Evolutionary conservation across 345 rosid genomes (phyloP).

Genomic region (Salix exigua): DNA sequence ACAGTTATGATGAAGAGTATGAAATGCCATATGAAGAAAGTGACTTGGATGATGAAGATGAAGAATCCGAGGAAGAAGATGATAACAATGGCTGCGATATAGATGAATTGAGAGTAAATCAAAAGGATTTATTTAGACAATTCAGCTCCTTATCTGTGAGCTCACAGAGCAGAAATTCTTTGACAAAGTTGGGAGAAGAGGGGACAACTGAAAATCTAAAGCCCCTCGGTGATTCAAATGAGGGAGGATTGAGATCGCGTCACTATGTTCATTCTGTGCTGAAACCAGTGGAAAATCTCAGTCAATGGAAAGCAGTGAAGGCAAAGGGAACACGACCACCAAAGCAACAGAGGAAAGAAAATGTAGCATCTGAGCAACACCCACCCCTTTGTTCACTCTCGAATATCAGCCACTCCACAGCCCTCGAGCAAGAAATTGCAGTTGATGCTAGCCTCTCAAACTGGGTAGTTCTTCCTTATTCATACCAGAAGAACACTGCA

Average conservation of each 20-base stretch:
- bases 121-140: constrained; percentile 2
- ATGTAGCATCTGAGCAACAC: constrained; percentile 20
- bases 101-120: constrained; percentile 14
- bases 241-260: constrained; percentile 1
- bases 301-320: constrained; percentile 29
- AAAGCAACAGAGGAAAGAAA: constrained; percentile 26
- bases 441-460: constrained; percentile 25
- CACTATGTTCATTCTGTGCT: constrained; percentile 20
- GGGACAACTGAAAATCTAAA: constrained; percentile 13
- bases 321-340: constrained; percentile 7
- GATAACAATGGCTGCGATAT: neutral
- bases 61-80: neutral
- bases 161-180: constrained; percentile 12
- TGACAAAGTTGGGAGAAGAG: constrained; percentile 3
- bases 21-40: constrained; percentile 46
- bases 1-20: constrained; percentile 63
- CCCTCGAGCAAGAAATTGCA: constrained; percentile 9
- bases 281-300: constrained; percentile 27
- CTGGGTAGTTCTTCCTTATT: constrained; percentile 21
- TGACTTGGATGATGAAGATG: constrained; percentile 38
- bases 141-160: constrained; percentile 13
- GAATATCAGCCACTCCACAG: neutral
- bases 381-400: constrained; percentile 2
- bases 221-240: constrained; percentile 4
- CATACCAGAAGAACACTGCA: constrained; percentile 10